Conservation (phyloP, 306 rosid genomes). For the Rosa rugosa region DNA sequence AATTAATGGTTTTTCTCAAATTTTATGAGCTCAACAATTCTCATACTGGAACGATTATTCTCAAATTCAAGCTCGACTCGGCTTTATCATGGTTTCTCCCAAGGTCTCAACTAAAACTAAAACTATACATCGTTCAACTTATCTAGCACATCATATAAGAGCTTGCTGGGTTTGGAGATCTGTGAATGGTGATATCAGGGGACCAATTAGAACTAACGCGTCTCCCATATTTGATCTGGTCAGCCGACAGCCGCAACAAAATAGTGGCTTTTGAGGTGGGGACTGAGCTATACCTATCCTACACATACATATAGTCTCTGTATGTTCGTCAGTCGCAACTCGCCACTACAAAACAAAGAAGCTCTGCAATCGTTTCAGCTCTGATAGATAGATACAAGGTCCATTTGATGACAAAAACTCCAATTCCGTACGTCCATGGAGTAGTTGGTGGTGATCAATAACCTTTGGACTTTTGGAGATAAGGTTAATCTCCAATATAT, state of each 20-base stretch:
- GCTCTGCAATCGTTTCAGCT: background rate
- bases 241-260: constrained; percentile 2
- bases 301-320: background rate
- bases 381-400: background rate
- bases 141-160: background rate
- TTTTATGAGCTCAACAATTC: background rate
- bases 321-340: constrained; percentile 1
- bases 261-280: background rate
- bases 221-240: background rate
- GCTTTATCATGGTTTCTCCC: background rate
- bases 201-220: background rate
- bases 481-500: background rate
- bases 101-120: background rate
- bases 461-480: background rate
- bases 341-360: background rate
- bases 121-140: background rate
- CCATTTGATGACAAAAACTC: background rate
- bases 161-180: background rate
- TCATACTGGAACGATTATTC: background rate
- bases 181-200: constrained; percentile 2
- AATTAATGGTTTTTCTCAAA: background rate
- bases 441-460: background rate
- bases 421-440: background rate
- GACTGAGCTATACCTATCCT: background rate
- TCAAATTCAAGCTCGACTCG: background rate